Conservation (phyloP, 148 eudicot species). For the Rhododendron ferrugineum region DNA sequence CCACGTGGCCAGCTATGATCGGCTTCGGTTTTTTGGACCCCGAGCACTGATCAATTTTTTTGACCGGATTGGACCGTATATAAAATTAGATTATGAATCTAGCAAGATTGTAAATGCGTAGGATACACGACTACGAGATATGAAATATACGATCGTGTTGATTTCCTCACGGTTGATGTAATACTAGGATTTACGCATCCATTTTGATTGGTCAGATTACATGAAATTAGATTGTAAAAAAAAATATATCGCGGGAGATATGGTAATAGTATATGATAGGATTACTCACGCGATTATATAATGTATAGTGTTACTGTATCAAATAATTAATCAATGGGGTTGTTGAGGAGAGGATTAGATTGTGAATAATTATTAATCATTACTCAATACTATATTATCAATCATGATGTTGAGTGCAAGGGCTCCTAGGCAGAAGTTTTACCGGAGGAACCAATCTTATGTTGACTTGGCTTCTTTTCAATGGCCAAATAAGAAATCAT, state of each 20-base stretch:
- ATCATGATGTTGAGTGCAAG: background rate
- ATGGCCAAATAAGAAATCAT: background rate
- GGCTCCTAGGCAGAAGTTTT: background rate
- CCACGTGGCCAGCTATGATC: background rate
- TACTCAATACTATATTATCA: background rate
- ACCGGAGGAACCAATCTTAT: background rate
- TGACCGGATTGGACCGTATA: background rate
- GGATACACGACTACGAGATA: background rate
- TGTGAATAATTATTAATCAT: background rate
- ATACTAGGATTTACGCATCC: background rate
- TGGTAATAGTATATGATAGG: background rate
- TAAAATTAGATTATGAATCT: background rate
- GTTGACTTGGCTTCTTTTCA: conserved; percentile 9
- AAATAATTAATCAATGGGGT: background rate
- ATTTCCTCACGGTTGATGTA: background rate
- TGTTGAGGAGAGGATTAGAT: background rate
- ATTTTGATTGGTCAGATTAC: background rate
- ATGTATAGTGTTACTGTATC: background rate
- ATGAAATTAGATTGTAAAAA: background rate
- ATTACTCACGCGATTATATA: background rate
- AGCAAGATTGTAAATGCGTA: background rate
- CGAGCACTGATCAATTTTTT: background rate
- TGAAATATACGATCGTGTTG: background rate
- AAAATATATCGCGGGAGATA: background rate
- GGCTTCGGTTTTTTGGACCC: background rate